Evolutionary conservation across 192 early-diverging fungal genomes (phyloP).

Genomic region (Mortierella hygrophila): DNA sequence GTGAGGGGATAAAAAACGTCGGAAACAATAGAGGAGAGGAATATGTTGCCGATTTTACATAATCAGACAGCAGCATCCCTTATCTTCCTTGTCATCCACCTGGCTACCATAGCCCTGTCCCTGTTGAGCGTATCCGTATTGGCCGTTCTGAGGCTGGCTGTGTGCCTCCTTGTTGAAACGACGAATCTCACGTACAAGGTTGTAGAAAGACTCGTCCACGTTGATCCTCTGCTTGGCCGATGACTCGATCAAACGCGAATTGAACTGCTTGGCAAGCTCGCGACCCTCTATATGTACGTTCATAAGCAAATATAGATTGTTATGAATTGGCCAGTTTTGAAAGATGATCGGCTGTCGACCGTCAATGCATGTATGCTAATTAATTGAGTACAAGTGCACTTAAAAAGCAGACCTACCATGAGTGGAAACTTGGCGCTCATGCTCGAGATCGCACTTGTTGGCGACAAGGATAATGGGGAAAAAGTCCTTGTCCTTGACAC

Average conservation of each 20-base stretch:
- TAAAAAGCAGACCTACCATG: slow-evolving; percentile 53
- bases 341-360: no score
- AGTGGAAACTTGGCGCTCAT: slow-evolving; percentile 85
- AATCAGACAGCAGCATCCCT: slow-evolving; percentile 73
- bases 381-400: not conserved
- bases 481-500: slow-evolving; percentile 95
- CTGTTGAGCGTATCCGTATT: slow-evolving; percentile 55
- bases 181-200: slow-evolving; percentile 88
- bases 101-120: slow-evolving; percentile 56
- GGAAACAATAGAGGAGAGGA: not conserved
- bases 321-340: not conserved
- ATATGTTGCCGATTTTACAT: slow-evolving; percentile 55
- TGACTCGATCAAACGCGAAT: slow-evolving; percentile 88
- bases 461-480: slow-evolving; percentile 93
- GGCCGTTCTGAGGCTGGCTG: slow-evolving; percentile 57
- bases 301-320: not conserved
- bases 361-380: not conserved
- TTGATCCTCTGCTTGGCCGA: slow-evolving; percentile 90
- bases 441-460: slow-evolving; percentile 92
- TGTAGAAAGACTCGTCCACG: slow-evolving; percentile 93
- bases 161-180: slow-evolving; percentile 82
- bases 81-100: slow-evolving; percentile 52
- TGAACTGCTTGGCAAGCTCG: slow-evolving; percentile 82
- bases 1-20: slow-evolving; percentile 1
- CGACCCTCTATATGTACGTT: slow-evolving; percentile 73